These are phyloP conservation scores for Neodidymelliopsis sp. DNA, from an alignment of 2,329 filamentous ascomycete species.

Conservation along the genomic window DNA sequence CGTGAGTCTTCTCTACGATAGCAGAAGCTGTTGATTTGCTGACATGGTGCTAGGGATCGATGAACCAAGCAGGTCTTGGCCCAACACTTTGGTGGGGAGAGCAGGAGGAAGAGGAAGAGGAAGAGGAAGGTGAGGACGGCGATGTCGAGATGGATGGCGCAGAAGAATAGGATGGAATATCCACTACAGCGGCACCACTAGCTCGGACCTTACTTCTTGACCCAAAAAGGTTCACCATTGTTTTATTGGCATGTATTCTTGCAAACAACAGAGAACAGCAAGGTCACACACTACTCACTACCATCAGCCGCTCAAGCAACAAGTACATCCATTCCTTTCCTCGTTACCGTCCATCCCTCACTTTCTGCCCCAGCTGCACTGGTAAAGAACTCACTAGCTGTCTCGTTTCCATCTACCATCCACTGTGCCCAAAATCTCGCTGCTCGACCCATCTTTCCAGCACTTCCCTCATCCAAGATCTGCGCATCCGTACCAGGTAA, in stretches of 20 bases:
- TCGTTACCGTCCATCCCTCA: constrained; percentile 1
- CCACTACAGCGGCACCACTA: constrained; percentile 1
- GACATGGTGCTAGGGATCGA: constrained; percentile 49
- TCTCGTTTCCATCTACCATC: constrained; percentile 1
- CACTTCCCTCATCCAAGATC: neutral
- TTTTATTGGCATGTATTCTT: too few relatives aligned
- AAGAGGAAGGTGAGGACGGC: constrained; percentile 37
- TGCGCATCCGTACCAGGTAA: neutral
- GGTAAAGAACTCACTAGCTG: neutral
- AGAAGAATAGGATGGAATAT: constrained; percentile 23
- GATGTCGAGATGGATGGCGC: constrained; percentile 39
- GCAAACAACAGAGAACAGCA: too few relatives aligned
- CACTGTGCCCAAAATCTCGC: constrained; percentile 2
- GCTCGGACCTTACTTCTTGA: too few relatives aligned
- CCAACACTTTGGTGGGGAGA: constrained; percentile 57
- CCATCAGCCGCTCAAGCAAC: neutral
- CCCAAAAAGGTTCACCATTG: too few relatives aligned
- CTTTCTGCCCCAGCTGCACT: neutral
- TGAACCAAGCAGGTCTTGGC: constrained; percentile 57
- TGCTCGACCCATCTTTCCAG: constrained; percentile 2
- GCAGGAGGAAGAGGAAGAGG: constrained; percentile 38
- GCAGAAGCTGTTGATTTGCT: constrained; percentile 7
- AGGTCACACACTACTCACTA: neutral
- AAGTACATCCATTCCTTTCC: constrained; percentile 3
- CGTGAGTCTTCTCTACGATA: constrained; percentile 33